phyloP scores from a whole-genome alignment of 768 basidiomycete genomes.

The Suillus brevipes region DNA sequence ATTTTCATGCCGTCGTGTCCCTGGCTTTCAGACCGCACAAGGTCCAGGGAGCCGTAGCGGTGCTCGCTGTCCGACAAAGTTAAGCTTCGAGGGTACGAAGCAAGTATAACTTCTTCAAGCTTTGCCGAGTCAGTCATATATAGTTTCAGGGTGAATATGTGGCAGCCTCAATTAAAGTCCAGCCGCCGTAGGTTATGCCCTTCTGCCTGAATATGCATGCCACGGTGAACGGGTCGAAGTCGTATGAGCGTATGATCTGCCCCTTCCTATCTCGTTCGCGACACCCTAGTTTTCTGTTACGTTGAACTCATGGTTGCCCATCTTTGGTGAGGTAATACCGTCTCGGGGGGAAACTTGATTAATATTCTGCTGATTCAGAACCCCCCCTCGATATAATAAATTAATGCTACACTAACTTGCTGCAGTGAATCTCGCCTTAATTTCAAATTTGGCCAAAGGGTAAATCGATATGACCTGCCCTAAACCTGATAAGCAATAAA shows the following conservation, averaged over 20 bases:
- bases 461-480: conserved; percentile 32
- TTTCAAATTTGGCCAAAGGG: neutral
- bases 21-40: neutral
- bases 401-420: neutral
- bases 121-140: neutral
- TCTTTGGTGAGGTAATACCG: neutral
- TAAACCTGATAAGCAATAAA: conserved; percentile 26
- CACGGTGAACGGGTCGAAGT: neutral
- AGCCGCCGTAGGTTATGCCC: neutral
- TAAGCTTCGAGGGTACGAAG: neutral
- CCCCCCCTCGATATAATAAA: neutral
- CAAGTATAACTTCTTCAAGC: neutral
- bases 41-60: neutral
- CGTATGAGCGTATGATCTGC: neutral
- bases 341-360: neutral
- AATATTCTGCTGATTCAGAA: neutral
- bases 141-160: neutral
- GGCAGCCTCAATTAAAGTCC: neutral
- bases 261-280: conserved; percentile 1
- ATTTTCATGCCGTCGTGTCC: neutral
- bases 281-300: neutral
- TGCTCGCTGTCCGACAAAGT: neutral
- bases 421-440: neutral
- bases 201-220: neutral
- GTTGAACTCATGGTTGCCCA: neutral